A percentile compares a stretch with the other conserved stretches of the same genome.
These are phyloP conservation scores for Aaosphaeria pasadenensis DNA, from an alignment of 2,329 filamentous ascomycete species.

Conservation along the genomic window DNA sequence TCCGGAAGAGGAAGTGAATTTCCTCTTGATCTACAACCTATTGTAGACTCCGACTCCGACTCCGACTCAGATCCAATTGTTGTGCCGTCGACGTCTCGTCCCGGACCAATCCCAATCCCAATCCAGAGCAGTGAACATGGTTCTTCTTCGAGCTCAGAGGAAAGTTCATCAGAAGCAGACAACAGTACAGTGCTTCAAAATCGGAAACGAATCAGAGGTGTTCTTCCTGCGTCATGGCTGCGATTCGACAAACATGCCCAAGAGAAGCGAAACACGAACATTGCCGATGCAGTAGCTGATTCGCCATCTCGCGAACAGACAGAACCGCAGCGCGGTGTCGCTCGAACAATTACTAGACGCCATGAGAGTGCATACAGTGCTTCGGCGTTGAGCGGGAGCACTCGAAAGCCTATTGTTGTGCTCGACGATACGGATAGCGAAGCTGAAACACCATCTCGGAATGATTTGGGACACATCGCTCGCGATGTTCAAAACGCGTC, in stretches of 20 bases:
- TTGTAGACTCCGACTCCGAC: conserved; percentile 20
- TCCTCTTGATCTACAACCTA: conserved; percentile 6
- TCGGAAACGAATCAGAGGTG: conserved; percentile 45
- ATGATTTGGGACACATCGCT: conserved; percentile 4
- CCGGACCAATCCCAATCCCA: not conserved
- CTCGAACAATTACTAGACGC: conserved; percentile 21
- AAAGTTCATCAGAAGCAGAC: not conserved
- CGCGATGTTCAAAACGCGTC: not conserved
- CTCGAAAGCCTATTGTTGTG: conserved; percentile 15
- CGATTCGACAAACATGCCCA: conserved; percentile 44
- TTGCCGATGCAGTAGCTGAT: conserved; percentile 4
- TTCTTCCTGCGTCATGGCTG: conserved; percentile 50
- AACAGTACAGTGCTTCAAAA: conserved; percentile 27
- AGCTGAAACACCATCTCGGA: conserved; percentile 2
- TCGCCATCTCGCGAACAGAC: conserved; percentile 15
- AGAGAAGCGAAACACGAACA: conserved; percentile 5
- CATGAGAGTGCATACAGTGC: not conserved
- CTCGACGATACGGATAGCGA: conserved; percentile 36
- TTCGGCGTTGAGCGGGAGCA: not conserved
- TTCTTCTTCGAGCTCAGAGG: not conserved
- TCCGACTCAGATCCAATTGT: not conserved
- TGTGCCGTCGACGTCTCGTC: not conserved
- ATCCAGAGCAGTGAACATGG: not conserved
- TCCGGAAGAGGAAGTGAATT: conserved; percentile 22
- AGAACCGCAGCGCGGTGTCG: conserved; percentile 33